phyloP scores from a whole-genome alignment of 2,329 filamentous ascomycete species.

The Trematosphaeria pertusa region DNA sequence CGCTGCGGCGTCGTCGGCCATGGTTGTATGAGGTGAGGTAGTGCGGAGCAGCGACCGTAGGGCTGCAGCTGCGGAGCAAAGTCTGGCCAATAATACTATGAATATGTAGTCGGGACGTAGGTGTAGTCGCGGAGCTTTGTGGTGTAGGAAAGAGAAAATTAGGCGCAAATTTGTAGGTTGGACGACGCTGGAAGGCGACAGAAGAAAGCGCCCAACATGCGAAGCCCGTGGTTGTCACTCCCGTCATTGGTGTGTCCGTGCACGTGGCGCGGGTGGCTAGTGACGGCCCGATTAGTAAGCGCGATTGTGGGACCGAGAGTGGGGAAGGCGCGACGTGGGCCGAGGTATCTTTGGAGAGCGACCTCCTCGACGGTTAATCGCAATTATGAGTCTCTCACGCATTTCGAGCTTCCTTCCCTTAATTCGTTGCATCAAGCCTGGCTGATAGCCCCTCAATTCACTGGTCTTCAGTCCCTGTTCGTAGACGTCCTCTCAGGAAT shows the following conservation, averaged over 20 bases:
- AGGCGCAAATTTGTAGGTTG: conserved; percentile 13
- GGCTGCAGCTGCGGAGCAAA: too few relatives aligned
- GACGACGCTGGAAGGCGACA: conserved; percentile 36
- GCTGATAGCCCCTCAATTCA: too few relatives aligned
- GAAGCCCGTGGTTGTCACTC: too few relatives aligned
- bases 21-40: conserved; percentile 42
- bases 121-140: conserved; percentile 2
- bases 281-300: not conserved
- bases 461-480: too few relatives aligned
- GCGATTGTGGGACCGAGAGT: conserved; percentile 9
- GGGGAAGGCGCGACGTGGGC: conserved; percentile 3
- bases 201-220: conserved; percentile 30
- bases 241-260: too few relatives aligned
- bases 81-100: too few relatives aligned
- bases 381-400: conserved; percentile 2
- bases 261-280: conserved; percentile 1
- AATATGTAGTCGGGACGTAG: too few relatives aligned
- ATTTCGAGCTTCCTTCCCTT: not conserved
- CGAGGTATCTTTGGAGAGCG: conserved; percentile 25
- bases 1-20: conserved; percentile 68
- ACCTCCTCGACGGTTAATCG: not conserved
- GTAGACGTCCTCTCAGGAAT: too few relatives aligned
- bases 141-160: not conserved
- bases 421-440: not conserved
- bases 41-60: conserved; percentile 16